Evolutionary conservation across 2,329 filamentous ascomycete genomes (phyloP).

Genomic region (Endothia cerciana): DNA sequence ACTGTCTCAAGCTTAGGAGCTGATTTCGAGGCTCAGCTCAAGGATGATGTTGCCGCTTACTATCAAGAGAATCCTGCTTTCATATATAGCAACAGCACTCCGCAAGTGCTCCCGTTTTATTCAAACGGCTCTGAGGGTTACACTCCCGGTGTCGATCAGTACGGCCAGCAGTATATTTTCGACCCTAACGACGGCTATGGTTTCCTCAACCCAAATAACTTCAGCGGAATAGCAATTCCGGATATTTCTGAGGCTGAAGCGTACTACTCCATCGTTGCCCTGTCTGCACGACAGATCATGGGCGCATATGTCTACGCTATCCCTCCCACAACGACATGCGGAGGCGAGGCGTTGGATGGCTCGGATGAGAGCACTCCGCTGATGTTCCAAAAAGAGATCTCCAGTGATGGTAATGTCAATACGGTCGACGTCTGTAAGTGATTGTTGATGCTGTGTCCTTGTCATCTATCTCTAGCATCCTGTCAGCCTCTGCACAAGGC

Average conservation of each 20-base stretch:
- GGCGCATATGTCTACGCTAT: conserved; percentile 76
- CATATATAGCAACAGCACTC: conserved; percentile 3
- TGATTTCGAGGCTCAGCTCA: conserved; percentile 27
- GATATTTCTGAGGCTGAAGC: conserved; percentile 75
- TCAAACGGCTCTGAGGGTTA: conserved; percentile 11
- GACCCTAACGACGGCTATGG: conserved; percentile 31
- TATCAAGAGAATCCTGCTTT: conserved; percentile 15
- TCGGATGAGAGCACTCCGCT: conserved; percentile 58
- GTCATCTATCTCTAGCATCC: neutral
- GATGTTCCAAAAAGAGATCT: conserved; percentile 83
- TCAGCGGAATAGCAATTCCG: conserved; percentile 61
- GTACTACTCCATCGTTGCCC: conserved; percentile 74
- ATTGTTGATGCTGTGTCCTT: too few species aligned
- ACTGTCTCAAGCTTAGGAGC: conserved; percentile 49
- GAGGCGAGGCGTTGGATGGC: conserved; percentile 7
- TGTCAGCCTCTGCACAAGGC: neutral
- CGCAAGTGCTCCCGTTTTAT: neutral
- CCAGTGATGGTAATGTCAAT: conserved; percentile 80
- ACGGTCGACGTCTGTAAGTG: conserved; percentile 73
- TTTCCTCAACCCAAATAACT: conserved; percentile 69
- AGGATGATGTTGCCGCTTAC: conserved; percentile 22
- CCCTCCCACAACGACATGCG: conserved; percentile 51
- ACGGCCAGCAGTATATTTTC: conserved; percentile 30
- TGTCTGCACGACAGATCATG: conserved; percentile 78
- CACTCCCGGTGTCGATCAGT: conserved; percentile 10